Base-by-base conservation (phyloP, 2,329 filamentous ascomycete species). In the Aspergillus floridensis region DNA sequence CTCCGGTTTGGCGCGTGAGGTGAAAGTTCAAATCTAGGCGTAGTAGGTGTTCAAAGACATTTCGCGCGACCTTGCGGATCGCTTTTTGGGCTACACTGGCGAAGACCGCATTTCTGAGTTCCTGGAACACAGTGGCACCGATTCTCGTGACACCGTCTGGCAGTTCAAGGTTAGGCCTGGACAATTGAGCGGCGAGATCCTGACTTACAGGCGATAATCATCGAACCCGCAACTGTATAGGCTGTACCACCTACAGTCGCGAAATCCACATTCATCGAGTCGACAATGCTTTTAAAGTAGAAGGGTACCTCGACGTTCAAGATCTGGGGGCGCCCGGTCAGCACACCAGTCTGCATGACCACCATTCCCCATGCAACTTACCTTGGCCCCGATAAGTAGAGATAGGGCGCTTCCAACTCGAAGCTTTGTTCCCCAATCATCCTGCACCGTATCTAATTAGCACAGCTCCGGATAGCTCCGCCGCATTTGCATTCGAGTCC, bases 291-390 rank as follows among this genome's bases (percentile, higher is more conserved):
- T 82, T 98, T 98, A 82, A 99, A 99, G 81, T 97, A 99, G 74
- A 99, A 99, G 0, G 95, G 95, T 50, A 99, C 92, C 79, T 99
- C 92, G 16, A 99, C 95, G 75, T 98, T 99, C 70, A 99, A 82
- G 52, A 96, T 75, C 83, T 82, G 73, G 35, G 59, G 44, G 57
- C 29, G 35, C 56, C 59, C 48, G 54, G 61, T 70, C 52, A 70
- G 64, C 58, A 60, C 16, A 19, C 51, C 26, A 26, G 50, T 31
- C 38, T 14, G 35, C 48, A 12, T 38, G 12, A n/a, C n/a, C 8
- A 41, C 12, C 14, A 21, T 31, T 16, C 4, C 19, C 19, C 12
- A 5, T 47, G 6, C n/a, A 51, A 62, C 71, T 72, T 68, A 86
- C 86, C 83, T 99, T 99, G 72, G 92, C 92, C 60, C 93, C 91